Conservation (phyloP, 345 rosid genomes). For the Arabidopsis arenosa region DNA sequence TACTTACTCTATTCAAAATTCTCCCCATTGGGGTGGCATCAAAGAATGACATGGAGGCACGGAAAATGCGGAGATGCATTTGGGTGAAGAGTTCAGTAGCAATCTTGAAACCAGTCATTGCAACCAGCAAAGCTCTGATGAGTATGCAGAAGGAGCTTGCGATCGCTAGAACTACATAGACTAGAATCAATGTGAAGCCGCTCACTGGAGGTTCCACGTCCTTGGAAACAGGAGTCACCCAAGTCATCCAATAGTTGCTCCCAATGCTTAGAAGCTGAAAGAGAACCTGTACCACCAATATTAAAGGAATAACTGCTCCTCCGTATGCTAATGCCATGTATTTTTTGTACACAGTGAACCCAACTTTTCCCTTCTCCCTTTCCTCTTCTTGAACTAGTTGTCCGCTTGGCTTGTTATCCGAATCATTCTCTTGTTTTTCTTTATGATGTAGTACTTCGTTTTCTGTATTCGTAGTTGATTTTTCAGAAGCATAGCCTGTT, state of each 20-base stretch:
- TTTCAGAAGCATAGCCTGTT: constrained; percentile 40
- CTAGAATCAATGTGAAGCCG: constrained; percentile 51
- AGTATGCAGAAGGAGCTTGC: constrained; percentile 65
- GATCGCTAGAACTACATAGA: constrained; percentile 57
- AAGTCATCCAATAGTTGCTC: constrained; percentile 88
- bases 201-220: constrained; percentile 54
- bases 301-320: constrained; percentile 69
- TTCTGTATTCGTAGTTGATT: constrained; percentile 34
- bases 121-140: constrained; percentile 55
- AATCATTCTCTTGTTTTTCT: constrained; percentile 50
- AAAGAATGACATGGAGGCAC: constrained; percentile 78
- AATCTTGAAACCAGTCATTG: constrained; percentile 60
- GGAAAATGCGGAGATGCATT: constrained; percentile 65
- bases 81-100: constrained; percentile 68
- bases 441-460: constrained; percentile 39
- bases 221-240: constrained; percentile 65
- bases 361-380: constrained; percentile 84
- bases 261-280: constrained; percentile 67
- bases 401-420: constrained; percentile 49
- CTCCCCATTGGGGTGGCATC: constrained; percentile 79
- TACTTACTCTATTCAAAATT: constrained; percentile 65
- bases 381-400: constrained; percentile 92
- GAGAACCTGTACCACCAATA: constrained; percentile 58
- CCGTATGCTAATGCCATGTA: constrained; percentile 67
- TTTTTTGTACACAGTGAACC: constrained; percentile 70